These are phyloP conservation scores for Plectosphaerella plurivora DNA, from an alignment of 2,329 filamentous ascomycete species.

Conservation along the genomic window DNA sequence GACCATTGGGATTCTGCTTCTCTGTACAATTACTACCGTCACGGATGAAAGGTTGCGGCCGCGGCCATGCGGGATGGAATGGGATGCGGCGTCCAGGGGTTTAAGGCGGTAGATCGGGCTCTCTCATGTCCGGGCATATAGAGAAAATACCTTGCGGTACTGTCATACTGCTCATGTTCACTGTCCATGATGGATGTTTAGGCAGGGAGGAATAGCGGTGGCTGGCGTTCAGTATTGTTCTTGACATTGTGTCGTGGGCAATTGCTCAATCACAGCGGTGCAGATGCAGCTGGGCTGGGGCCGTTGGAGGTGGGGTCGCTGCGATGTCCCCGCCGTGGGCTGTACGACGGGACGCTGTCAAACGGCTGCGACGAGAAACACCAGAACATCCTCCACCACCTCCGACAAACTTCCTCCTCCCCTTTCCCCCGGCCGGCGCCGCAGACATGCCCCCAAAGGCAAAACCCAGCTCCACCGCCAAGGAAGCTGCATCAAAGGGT, in stretches of 20 bases:
- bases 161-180: neutral
- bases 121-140: neutral
- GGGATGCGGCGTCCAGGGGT: no score
- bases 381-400: slow-evolving; percentile 1
- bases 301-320: no score
- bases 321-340: no score
- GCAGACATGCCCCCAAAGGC: slow-evolving; percentile 30
- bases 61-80: no score
- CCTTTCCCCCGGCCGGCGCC: slow-evolving; percentile 6
- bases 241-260: neutral
- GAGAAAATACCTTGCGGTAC: slow-evolving; percentile 2
- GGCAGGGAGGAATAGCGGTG: no score
- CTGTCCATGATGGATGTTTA: no score
- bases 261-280: neutral
- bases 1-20: neutral
- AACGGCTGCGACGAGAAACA: neutral
- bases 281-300: no score
- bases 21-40: neutral
- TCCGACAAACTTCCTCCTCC: slow-evolving; percentile 3
- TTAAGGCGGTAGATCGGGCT: no score
- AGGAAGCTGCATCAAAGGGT: slow-evolving; percentile 14
- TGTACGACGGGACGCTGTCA: no score
- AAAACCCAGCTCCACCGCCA: slow-evolving; percentile 28
- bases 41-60: no score
- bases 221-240: neutral